Evolutionary conservation across 140 eudicot species (phyloP).

Genomic region (Erigeron philadelphicus): DNA sequence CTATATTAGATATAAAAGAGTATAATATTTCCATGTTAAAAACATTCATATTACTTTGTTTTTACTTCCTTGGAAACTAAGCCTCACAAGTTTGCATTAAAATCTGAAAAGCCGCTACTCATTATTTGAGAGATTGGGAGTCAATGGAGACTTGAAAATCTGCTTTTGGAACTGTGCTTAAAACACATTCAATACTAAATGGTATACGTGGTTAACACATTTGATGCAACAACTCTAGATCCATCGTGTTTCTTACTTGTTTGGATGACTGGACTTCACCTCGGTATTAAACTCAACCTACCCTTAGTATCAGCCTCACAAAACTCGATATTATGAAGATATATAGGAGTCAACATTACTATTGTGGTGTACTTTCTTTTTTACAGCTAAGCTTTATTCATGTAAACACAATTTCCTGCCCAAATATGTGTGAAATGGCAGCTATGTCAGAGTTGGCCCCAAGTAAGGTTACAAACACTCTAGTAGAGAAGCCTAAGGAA

Average conservation of each 20-base stretch:
- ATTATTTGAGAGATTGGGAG: neutral
- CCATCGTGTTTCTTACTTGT: neutral
- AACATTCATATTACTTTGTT: too few species aligned
- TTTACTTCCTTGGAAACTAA: neutral
- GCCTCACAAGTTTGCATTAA: neutral
- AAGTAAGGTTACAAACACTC: too few species aligned
- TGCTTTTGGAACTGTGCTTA: neutral
- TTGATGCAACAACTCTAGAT: neutral
- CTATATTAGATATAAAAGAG: neutral
- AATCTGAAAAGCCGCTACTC: neutral
- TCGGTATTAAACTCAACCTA: neutral
- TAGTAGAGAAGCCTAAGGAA: too few species aligned
- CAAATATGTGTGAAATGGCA: too few species aligned
- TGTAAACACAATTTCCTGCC: too few species aligned
- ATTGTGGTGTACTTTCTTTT: neutral
- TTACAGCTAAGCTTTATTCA: too few species aligned
- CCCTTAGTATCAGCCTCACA: too few species aligned
- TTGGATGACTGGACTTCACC: neutral
- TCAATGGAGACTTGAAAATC: neutral
- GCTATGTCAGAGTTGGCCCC: too few species aligned
- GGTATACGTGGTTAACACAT: neutral
- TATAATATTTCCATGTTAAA: neutral
- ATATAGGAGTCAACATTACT: neutral
- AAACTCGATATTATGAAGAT: neutral
- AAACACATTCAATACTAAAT: neutral